Conservation (phyloP, 2,329 filamentous ascomycete species). For the Hortaea werneckii region DNA sequence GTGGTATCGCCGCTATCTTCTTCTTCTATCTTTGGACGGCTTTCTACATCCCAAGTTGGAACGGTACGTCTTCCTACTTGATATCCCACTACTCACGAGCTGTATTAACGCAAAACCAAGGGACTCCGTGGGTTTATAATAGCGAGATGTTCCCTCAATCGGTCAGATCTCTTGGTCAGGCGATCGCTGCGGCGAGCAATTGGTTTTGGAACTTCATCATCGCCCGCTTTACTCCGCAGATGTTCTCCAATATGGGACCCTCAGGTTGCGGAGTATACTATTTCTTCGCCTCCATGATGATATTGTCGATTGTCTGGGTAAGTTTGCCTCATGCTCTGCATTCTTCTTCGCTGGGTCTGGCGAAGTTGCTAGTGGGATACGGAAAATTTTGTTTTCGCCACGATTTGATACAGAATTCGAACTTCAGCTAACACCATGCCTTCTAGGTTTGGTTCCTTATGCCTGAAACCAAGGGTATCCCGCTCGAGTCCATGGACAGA, state of each 20-base stretch:
- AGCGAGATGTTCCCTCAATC: conserved; percentile 64
- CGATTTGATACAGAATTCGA: too few relatives aligned
- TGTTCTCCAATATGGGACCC: conserved; percentile 38
- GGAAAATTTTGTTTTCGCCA: too few relatives aligned
- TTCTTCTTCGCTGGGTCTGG: too few relatives aligned
- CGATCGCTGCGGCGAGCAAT: conserved; percentile 60
- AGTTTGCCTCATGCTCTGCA: too few relatives aligned
- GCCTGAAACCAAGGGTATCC: conserved; percentile 35
- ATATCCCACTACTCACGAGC: too few relatives aligned
- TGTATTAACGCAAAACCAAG: too few relatives aligned
- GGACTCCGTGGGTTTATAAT: conserved; percentile 64
- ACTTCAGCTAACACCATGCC: too few relatives aligned
- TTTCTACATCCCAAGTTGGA: conserved; percentile 48
- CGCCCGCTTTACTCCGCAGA: conserved; percentile 48
- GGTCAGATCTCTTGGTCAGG: conserved; percentile 59
- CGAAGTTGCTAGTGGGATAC: too few relatives aligned
- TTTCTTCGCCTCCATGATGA: conserved; percentile 39
- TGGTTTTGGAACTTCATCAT: conserved; percentile 46
- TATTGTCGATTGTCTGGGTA: conserved; percentile 35
- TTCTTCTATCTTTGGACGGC: conserved; percentile 67
- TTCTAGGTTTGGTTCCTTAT: conserved; percentile 29
- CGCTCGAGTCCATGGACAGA: conserved; percentile 38
- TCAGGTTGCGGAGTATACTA: conserved; percentile 28
- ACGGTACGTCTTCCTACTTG: conserved; percentile 9
- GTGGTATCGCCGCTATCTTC: conserved; percentile 53